These are phyloP conservation scores for Podila minutissima DNA, from an alignment of 192 early-diverging fungal species.

Conservation along the genomic window DNA sequence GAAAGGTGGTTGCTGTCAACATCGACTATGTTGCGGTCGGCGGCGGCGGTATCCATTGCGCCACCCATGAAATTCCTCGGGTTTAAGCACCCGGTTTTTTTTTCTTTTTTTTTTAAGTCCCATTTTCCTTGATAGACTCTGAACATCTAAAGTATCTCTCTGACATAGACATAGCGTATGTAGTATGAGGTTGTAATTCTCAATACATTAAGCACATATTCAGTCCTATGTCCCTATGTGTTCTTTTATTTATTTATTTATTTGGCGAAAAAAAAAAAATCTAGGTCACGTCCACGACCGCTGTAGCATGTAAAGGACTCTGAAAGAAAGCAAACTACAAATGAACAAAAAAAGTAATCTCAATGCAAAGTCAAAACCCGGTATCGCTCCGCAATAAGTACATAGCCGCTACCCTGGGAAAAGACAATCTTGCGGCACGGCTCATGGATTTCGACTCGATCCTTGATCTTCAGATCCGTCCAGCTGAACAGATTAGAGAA, in stretches of 20 bases:
- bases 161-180: too few relatives aligned
- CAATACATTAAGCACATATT: too few relatives aligned
- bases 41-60: constrained; percentile 24
- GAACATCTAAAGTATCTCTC: too few relatives aligned
- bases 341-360: neutral
- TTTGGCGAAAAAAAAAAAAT: too few relatives aligned
- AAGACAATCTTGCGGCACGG: constrained; percentile 20
- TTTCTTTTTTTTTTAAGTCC: too few relatives aligned
- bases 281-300: too few relatives aligned
- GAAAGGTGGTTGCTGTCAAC: constrained; percentile 13
- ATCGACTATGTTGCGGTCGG: constrained; percentile 21
- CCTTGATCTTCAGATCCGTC: constrained; percentile 23
- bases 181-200: too few relatives aligned
- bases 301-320: too few relatives aligned
- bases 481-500: constrained; percentile 39
- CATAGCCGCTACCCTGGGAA: neutral
- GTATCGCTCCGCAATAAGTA: constrained; percentile 40
- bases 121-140: neutral
- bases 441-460: constrained; percentile 40
- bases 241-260: too few relatives aligned
- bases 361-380: neutral
- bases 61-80: constrained; percentile 14
- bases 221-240: too few relatives aligned
- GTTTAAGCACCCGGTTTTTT: neutral
- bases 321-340: too few relatives aligned